Evolutionary conservation across 177 flowering plant species (phyloP).

Genomic region (Vitis hybrid): DNA sequence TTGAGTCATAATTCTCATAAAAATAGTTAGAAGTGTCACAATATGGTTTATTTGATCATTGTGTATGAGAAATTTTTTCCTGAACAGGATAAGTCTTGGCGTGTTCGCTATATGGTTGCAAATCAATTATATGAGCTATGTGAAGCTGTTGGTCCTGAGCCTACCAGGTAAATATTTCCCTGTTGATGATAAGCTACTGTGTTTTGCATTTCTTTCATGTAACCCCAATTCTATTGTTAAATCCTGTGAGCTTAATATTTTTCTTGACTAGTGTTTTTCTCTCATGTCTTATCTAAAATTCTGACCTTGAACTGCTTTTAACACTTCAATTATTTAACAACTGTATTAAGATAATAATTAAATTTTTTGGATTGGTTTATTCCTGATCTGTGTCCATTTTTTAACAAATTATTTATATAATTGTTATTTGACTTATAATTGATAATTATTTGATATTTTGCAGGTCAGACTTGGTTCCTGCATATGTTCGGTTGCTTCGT

Average conservation of each 20-base stretch:
- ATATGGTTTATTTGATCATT: background rate
- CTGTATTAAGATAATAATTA: no score
- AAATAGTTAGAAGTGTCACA: background rate
- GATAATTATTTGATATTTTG: conserved; percentile 12
- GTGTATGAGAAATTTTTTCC: conserved; percentile 3
- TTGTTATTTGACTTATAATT: background rate
- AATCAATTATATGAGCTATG: conserved; percentile 93
- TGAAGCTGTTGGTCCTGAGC: conserved; percentile 98
- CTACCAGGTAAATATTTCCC: conserved; percentile 59
- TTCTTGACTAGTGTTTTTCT: background rate
- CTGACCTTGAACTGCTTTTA: no score
- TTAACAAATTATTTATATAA: no score
- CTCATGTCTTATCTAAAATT: no score
- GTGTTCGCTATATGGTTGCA: conserved; percentile 98
- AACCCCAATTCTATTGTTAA: background rate
- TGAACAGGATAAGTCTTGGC: conserved; percentile 95
- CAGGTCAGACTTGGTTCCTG: conserved; percentile 93
- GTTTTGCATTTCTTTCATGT: background rate
- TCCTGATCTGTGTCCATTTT: no score
- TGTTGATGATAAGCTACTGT: background rate
- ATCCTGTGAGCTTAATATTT: background rate
- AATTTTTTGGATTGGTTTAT: background rate
- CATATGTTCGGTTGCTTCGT: conserved; percentile 92
- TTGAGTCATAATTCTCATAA: no score
- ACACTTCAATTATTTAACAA: no score